A percentile compares a stretch with the other conserved stretches of the same genome.
These are phyloP conservation scores for Aureobasidium sp. DNA, from an alignment of 2,329 filamentous ascomycete species.

Conservation along the genomic window DNA sequence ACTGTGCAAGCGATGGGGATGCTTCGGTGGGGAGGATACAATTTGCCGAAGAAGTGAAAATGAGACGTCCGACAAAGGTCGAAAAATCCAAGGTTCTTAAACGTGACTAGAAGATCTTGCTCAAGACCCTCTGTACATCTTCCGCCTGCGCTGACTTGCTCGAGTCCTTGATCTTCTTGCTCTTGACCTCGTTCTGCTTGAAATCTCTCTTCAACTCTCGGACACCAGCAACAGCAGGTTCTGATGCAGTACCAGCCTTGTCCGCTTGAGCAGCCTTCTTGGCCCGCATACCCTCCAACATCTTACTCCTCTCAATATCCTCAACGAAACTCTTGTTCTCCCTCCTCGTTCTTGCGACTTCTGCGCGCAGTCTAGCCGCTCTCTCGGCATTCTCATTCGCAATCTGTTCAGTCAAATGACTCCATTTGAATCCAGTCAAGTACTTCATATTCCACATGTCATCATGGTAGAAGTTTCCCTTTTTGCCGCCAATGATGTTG, in stretches of 20 bases:
- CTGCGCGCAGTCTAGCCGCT: conserved; percentile 65
- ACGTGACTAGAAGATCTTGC: conserved; percentile 54
- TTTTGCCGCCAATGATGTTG: conserved; percentile 73
- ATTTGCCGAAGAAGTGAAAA: neutral
- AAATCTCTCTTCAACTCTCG: conserved; percentile 38
- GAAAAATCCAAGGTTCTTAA: neutral
- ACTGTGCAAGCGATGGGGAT: neutral
- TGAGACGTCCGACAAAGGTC: neutral
- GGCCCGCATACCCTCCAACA: conserved; percentile 61
- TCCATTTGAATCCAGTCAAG: conserved; percentile 78
- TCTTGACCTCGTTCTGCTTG: conserved; percentile 57
- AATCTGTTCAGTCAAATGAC: conserved; percentile 64
- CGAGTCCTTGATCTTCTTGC: conserved; percentile 33
- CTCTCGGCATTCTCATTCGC: conserved; percentile 74
- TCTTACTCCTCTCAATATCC: conserved; percentile 74
- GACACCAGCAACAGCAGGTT: conserved; percentile 22
- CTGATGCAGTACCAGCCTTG: conserved; percentile 28
- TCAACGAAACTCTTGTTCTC: conserved; percentile 77
- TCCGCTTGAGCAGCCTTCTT: conserved; percentile 51
- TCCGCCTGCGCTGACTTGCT: conserved; percentile 41
- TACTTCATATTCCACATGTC: conserved; percentile 83
- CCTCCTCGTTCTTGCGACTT: conserved; percentile 66
- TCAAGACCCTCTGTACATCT: conserved; percentile 53
- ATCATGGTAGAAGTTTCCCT: conserved; percentile 74
- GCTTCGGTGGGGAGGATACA: neutral